phyloP scores from a whole-genome alignment of 1,284 basidiomycete genomes.

The Ustilago vetiveriae region DNA sequence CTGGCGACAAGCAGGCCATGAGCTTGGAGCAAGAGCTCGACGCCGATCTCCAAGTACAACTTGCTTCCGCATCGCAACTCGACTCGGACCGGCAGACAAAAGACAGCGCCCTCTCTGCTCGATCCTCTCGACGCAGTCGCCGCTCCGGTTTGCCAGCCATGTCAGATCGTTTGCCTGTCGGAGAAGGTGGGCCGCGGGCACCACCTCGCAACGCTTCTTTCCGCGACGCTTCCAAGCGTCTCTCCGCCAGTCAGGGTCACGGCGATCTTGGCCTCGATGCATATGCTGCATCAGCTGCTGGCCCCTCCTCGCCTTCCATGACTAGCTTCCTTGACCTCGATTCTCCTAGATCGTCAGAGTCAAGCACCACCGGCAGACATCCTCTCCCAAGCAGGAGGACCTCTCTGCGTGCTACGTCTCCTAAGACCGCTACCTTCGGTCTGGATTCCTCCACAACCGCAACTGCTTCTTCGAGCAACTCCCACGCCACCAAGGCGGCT shows the following conservation, averaged over 20 bases:
- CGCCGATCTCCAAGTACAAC: slow-evolving; percentile 7
- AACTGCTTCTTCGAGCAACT: slow-evolving; percentile 2
- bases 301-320: slow-evolving; percentile 35
- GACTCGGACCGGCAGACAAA: slow-evolving; percentile 1
- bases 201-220: slow-evolving; percentile 43
- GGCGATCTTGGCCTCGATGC: slow-evolving; percentile 39
- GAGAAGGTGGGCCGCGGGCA: slow-evolving; percentile 32
- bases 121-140: slow-evolving; percentile 30
- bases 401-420: slow-evolving; percentile 29
- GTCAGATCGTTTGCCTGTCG: slow-evolving; percentile 35
- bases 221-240: slow-evolving; percentile 33
- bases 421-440: slow-evolving; percentile 6
- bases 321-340: slow-evolving; percentile 45
- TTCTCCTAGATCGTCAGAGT: slow-evolving; percentile 36
- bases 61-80: slow-evolving; percentile 3
- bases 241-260: slow-evolving; percentile 18
- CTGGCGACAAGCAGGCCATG: slow-evolving; percentile 28
- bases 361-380: slow-evolving; percentile 11
- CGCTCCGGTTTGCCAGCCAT: slow-evolving; percentile 25
- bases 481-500: background rate
- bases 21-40: slow-evolving; percentile 45
- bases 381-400: slow-evolving; percentile 30
- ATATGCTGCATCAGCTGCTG: slow-evolving; percentile 5
- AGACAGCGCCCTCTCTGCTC: slow-evolving; percentile 10
- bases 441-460: slow-evolving; percentile 4